Base-by-base conservation (phyloP, 352 stramenopile genomes). In the Phytophthora fragariaefolia region DNA sequence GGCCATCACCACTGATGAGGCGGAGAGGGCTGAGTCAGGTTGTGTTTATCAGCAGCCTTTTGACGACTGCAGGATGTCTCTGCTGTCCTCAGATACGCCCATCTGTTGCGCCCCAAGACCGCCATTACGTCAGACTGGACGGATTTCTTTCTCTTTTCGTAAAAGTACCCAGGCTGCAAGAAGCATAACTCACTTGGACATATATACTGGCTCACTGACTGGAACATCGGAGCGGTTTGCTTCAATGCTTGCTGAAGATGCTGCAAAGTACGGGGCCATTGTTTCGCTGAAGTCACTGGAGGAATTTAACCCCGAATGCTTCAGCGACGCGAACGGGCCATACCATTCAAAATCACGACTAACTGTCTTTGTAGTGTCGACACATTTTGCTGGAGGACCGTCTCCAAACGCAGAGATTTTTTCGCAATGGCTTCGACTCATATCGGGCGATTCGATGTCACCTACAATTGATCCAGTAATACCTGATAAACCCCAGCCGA, bases 131-230 rank as follows among this genome's bases (percentile, higher is more conserved):
- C 18, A 47, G 13, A 17, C 42, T 28, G 48, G 58, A 2, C 36
- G 58, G 10, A 23, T 58, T 36, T 66, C 49, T 1, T n/a, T 58
- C 6, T 59, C 36, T 0, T 66, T 60, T 34, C 38, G 58, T 8
- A 51, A 52, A 38, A 13, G 46, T 13, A 47, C 20, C 9, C 58
- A 54, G 40, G 38, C 17, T 8, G 7, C 28, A 20, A 28, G 48
- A n/a, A 50, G n/a, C 12, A 69, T 63, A 18, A 63, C 61, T 2
- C 32, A 74, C 23, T 50, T 97, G 8, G 86, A 76, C n/a, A 81
- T 98, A 22, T 97, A 93, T 66, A 97, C 89, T 69, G 94, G 90
- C 23, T 95, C 82, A 10, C 87, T 98, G 70, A 98, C 93, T 12
- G 94, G 94, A 42, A 98, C 94, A 0, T 84, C 94, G 10, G 90